A percentile compares a stretch with the other conserved stretches of the same genome.
phyloP scores from a whole-genome alignment of 148 eudicot species.

The Beta vulgaris region DNA sequence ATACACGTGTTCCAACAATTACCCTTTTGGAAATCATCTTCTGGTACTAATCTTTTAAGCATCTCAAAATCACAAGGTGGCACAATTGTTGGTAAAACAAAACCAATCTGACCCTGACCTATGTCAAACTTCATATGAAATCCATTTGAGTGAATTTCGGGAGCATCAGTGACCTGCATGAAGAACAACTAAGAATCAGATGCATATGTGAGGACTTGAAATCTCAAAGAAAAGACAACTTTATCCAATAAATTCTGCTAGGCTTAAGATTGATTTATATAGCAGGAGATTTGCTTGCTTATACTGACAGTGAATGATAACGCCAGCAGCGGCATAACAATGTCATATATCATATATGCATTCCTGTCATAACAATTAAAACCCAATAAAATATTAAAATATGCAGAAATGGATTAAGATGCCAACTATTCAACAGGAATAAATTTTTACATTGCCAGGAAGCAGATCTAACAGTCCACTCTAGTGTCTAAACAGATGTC shows the following conservation, averaged over 20 bases:
- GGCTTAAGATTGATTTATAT: neutral
- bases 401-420: neutral
- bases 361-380: neutral
- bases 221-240: neutral
- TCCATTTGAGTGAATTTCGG: conserved; percentile 97
- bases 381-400: neutral
- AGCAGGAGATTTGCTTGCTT: neutral
- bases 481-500: neutral
- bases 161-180: conserved; percentile 92
- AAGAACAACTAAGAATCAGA: conserved; percentile 23
- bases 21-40: conserved; percentile 36
- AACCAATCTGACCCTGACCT: conserved; percentile 90
- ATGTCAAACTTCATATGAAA: conserved; percentile 93
- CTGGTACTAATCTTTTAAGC: conserved; percentile 44
- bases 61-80: conserved; percentile 71
- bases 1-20: conserved; percentile 84
- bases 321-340: no score
- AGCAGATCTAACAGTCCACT: neutral
- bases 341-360: no score
- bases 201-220: neutral
- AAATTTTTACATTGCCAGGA: neutral
- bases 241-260: neutral
- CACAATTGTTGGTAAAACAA: conserved; percentile 74
- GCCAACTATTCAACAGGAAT: neutral
- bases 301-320: neutral